These are phyloP conservation scores for Boletus mariae DNA, from an alignment of 1,284 basidiomycete genomes.

Conservation along the genomic window DNA sequence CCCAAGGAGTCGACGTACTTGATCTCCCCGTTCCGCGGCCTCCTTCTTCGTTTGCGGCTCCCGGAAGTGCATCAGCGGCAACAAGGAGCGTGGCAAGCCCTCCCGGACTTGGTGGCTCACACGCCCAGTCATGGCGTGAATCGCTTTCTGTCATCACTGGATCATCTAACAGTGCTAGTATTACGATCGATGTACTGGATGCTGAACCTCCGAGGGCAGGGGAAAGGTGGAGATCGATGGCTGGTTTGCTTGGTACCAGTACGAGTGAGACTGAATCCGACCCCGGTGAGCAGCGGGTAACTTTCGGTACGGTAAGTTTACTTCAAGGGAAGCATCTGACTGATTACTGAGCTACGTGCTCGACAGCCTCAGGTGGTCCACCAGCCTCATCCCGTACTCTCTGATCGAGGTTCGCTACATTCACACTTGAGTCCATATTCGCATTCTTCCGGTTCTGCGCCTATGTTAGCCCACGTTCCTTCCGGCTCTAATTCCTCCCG, in stretches of 20 bases:
- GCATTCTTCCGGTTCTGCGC: constrained; percentile 48
- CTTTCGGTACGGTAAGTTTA: constrained; percentile 56
- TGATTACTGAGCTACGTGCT: constrained; percentile 11
- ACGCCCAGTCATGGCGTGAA: constrained; percentile 42
- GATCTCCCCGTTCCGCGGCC: constrained; percentile 59
- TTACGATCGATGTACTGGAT: constrained; percentile 57
- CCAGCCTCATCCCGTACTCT: constrained; percentile 37
- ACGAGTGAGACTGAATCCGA: constrained; percentile 21
- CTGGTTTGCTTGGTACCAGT: constrained; percentile 31
- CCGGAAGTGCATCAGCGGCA: constrained; percentile 28
- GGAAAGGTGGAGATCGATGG: constrained; percentile 53
- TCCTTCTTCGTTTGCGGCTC: constrained; percentile 45
- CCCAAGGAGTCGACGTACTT: constrained; percentile 45
- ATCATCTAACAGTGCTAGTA: constrained; percentile 32
- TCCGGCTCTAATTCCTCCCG: constrained; percentile 48
- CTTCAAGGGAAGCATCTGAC: constrained; percentile 6
- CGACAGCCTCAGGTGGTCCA: constrained; percentile 41
- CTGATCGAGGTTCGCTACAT: constrained; percentile 59
- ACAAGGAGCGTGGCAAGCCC: constrained; percentile 38
- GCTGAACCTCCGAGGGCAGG: constrained; percentile 58
- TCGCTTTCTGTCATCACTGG: constrained; percentile 37
- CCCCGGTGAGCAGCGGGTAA: constrained; percentile 43
- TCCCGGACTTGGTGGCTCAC: constrained; percentile 46
- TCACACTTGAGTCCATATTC: constrained; percentile 49
- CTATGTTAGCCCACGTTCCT: constrained; percentile 37